Percentiles rank a stretch among this genome's conserved stretches.
These are phyloP conservation scores for Peronosclerospora sorghi DNA, from an alignment of 352 stramenopile genomes.

Conservation along the genomic window DNA sequence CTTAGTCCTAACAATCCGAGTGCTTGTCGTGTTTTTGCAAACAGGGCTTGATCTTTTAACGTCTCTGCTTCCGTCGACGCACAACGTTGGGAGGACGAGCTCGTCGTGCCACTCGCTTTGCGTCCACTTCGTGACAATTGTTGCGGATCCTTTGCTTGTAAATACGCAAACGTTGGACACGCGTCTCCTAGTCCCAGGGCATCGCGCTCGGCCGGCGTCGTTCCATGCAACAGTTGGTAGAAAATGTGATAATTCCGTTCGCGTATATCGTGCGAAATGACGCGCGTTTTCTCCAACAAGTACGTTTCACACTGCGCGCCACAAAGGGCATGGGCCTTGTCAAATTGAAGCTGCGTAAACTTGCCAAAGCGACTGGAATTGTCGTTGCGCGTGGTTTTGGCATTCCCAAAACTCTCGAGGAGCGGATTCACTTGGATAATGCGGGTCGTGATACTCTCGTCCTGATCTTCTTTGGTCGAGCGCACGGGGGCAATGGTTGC, in stretches of 20 bases:
- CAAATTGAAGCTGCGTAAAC: constrained; percentile 94
- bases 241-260: constrained; percentile 97
- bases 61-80: constrained; percentile 24
- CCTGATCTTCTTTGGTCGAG: constrained; percentile 6
- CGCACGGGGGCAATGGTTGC: constrained; percentile 42
- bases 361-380: constrained; percentile 95
- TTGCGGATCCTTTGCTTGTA: constrained; percentile 28
- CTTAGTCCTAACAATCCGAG: constrained; percentile 48
- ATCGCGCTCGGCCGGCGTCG: constrained; percentile 28
- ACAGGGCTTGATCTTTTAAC: constrained; percentile 34
- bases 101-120: constrained; percentile 5
- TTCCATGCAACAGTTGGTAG: constrained; percentile 80
- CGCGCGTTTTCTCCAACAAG: constrained; percentile 92
- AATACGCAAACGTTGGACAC: constrained; percentile 34
- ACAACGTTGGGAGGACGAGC: constrained; percentile 6
- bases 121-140: constrained; percentile 11
- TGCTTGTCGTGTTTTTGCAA: constrained; percentile 52
- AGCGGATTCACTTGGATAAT: constrained; percentile 97
- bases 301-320: constrained; percentile 92
- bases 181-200: constrained; percentile 27
- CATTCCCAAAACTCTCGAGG: constrained; percentile 98
- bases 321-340: constrained; percentile 51
- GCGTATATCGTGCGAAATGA: constrained; percentile 83
- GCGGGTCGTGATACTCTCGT: constrained; percentile 53
- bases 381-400: constrained; percentile 94